Base-by-base conservation (phyloP, 768 basidiomycete species). In the Boletus pseudopeckii region DNA sequence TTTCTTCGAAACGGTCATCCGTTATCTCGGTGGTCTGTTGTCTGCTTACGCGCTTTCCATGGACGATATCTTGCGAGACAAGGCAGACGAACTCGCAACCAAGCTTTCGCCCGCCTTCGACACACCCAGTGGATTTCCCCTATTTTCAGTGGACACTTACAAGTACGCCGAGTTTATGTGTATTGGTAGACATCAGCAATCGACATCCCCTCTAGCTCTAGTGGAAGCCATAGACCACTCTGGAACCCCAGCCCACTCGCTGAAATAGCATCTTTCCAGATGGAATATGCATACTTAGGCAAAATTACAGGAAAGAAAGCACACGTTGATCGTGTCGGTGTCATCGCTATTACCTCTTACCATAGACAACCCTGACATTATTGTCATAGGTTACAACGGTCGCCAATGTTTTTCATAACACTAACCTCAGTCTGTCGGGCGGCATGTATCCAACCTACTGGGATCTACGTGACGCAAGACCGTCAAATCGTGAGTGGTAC, bases 1-100 rank as follows among this genome's bases (percentile, higher is more conserved):
- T 1, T 88, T 85, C 66, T 91, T 90, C 55, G 90, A 95, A 74
- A 95, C 92, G 0, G 82, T 88, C 39, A 97, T 97, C 55, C 83
- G 94, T 32, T 89, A 95, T 61, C 81, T 98, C 2, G 94, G 93
- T 3, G 95, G 94, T 7, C 75, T 95, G 1, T 78, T 95, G 6
- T 88, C 88, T 3, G 91, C 89, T 0, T 87, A 93, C 62, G 85
- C 92, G 5, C 74, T 97, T 2, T 84, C 88, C 1, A 73, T 75
- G 15, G 80, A 93, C 50, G 62, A 71, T 2, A 63, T 87, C 3
- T 77, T 90, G 49, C 78, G 92, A 36, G 68, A 75, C 17, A 81
- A 84, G 33, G 90, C 94, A 1, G 83, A 90, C 43, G 88, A 94
- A 50, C 82, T 98, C 17, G 93, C 82, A 3, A 72, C 76, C n/a